Evolutionary conservation across 2,329 filamentous ascomycete species (phyloP).

Genomic region (Podosphaera leucotricha): DNA sequence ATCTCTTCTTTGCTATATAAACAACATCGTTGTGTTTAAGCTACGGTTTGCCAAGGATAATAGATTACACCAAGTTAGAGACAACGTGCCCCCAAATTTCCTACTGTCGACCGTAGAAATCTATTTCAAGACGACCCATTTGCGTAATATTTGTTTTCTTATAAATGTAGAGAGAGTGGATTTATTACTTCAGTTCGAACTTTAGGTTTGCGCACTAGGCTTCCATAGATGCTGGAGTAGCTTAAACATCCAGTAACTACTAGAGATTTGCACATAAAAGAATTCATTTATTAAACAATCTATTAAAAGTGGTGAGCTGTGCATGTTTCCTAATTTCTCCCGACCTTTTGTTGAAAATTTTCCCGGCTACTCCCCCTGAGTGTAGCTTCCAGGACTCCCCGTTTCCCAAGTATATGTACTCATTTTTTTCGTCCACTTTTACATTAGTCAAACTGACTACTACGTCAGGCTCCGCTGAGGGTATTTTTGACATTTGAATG

Average conservation of each 20-base stretch:
- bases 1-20: neutral
- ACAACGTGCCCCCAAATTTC: neutral
- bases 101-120: too few relatives aligned
- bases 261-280: neutral
- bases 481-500: neutral
- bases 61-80: neutral
- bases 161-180: too few relatives aligned
- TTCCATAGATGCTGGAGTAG: neutral
- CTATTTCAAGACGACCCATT: too few relatives aligned
- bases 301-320: neutral
- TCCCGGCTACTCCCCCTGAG: neutral
- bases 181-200: too few relatives aligned
- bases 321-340: neutral
- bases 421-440: neutral
- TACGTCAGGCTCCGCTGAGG: neutral
- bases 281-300: neutral
- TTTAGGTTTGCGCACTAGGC: too few relatives aligned
- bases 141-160: too few relatives aligned
- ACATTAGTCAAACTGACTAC: neutral
- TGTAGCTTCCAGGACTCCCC: neutral
- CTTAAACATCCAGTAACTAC: neutral
- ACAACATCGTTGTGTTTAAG: neutral
- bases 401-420: neutral
- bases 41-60: neutral
- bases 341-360: neutral